phyloP scores from a whole-genome alignment of 225 moss, liverwort and hornwort species.

The Anthoceros angustus region DNA sequence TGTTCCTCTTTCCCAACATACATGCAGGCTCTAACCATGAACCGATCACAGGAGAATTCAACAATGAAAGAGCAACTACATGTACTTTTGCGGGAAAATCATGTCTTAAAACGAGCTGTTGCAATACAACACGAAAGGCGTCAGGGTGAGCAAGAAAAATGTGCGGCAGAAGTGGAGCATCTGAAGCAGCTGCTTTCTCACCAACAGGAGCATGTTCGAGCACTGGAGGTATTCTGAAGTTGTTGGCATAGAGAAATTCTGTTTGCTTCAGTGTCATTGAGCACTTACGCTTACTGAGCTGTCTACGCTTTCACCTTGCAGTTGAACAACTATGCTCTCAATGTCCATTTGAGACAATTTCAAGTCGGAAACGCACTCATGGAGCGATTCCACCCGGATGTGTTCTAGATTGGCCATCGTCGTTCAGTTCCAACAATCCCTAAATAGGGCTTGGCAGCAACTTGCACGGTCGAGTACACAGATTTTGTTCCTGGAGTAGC shows the following conservation, averaged over 20 bases:
- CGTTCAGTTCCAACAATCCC: too few relatives aligned
- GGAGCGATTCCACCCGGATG: background rate
- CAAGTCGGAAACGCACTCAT: background rate
- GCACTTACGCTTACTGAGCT: background rate
- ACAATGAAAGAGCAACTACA: background rate
- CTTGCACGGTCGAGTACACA: too few relatives aligned
- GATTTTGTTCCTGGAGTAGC: too few relatives aligned
- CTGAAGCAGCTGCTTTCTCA: background rate
- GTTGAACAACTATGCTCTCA: constrained; percentile 3
- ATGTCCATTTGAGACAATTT: background rate
- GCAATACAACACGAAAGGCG: background rate
- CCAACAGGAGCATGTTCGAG: background rate
- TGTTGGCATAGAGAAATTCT: too few relatives aligned
- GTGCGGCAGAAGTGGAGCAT: background rate
- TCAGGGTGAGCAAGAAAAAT: background rate
- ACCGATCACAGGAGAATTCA: background rate
- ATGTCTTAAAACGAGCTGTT: background rate
- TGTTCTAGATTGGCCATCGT: too few relatives aligned
- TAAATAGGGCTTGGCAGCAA: too few relatives aligned
- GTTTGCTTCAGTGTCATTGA: background rate
- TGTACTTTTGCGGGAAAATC: background rate
- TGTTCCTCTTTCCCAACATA: too few relatives aligned
- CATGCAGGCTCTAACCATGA: too few relatives aligned
- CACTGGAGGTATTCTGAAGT: background rate
- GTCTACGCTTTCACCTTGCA: background rate